Evolutionary conservation across 257 asterid genomes (phyloP).

Genomic region (Penstemon eatonii): DNA sequence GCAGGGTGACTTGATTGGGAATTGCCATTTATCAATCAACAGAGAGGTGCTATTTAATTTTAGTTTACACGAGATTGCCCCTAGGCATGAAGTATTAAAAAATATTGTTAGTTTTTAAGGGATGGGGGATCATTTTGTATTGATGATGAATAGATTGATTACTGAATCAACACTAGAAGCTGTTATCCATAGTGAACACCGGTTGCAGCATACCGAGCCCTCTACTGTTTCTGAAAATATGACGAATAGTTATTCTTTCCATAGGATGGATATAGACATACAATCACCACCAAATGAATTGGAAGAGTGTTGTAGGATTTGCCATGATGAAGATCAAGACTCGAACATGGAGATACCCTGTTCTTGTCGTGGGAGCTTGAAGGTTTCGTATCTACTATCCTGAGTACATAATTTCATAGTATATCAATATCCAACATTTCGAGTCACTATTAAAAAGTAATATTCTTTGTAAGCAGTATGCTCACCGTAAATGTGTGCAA

Average conservation of each 20-base stretch:
- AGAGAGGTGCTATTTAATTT: constrained; percentile 14
- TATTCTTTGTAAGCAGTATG: constrained; percentile 47
- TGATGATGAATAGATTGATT: constrained; percentile 47
- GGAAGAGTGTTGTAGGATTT: constrained; percentile 74
- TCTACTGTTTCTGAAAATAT: constrained; percentile 28
- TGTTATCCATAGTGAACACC: constrained; percentile 41
- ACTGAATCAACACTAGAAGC: constrained; percentile 54
- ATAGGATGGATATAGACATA: constrained; percentile 53
- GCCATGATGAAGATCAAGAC: constrained; percentile 81
- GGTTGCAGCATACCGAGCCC: constrained; percentile 28
- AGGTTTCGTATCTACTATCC: constrained; percentile 39
- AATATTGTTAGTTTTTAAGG: constrained; percentile 21
- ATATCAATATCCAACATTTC: too few species aligned
- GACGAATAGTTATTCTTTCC: constrained; percentile 34
- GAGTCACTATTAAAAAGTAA: background rate
- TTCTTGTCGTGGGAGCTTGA: constrained; percentile 84
- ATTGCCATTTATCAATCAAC: constrained; percentile 18
- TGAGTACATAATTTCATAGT: too few species aligned
- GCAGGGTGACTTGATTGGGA: constrained; percentile 31
- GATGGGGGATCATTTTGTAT: constrained; percentile 50
- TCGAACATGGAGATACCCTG: constrained; percentile 87
- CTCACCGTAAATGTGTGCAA: constrained; percentile 79
- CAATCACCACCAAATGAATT: constrained; percentile 41
- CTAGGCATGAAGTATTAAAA: constrained; percentile 27
- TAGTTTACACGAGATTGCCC: constrained; percentile 9